Base-by-base conservation (phyloP, 345 rosid species). In the Crucihimalaya himalaica region DNA sequence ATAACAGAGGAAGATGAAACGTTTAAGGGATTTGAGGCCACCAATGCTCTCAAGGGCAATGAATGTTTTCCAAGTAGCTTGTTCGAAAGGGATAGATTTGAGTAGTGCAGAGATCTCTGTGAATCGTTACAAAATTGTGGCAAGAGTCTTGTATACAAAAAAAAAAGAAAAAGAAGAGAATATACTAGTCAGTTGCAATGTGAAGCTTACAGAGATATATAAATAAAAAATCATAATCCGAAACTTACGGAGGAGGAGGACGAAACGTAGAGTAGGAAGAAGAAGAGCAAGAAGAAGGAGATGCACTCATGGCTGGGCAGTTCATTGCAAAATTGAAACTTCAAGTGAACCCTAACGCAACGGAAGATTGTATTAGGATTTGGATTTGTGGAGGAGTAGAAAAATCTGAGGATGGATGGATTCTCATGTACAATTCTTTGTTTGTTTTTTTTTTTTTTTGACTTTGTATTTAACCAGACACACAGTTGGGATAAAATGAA, bases 11-110 rank as follows among this genome's bases (percentile, higher is more conserved):
- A 12, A 35, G 82, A 20, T 32, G 92, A 43, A 12, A 78, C 50
- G 58, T 66, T 70, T 73, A 61, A 83, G 32, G 89, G 68, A 34
- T 79, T 79, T 0, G 97, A 91, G 34, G 93, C 80, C 39, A 79
- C 91, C 60, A 87, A 65, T 80, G 93, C 92, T 81, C 81, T 84
- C 76, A 81, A 73, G 21, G 88, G 83, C 61, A 68, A 47, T 28
- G 75, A 40, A 35, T 51, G 43, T 59, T 78, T 81, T 29, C 74
- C 74, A 29, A 73, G 65, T 2, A 80, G 63, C 58, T 71, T 79
- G 58, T 71, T 79, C 11, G 83, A 65, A 76, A 58, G 9, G 72
- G 85, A 35, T 57, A 77, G 42, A 29, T 81, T 80, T 19, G 87
- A 52, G 66, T 23, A 72, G 43, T 57, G 21, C 2, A 79, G 76